Conservation (phyloP, 2,329 filamentous ascomycete species). For the Claviceps pusilla region DNA sequence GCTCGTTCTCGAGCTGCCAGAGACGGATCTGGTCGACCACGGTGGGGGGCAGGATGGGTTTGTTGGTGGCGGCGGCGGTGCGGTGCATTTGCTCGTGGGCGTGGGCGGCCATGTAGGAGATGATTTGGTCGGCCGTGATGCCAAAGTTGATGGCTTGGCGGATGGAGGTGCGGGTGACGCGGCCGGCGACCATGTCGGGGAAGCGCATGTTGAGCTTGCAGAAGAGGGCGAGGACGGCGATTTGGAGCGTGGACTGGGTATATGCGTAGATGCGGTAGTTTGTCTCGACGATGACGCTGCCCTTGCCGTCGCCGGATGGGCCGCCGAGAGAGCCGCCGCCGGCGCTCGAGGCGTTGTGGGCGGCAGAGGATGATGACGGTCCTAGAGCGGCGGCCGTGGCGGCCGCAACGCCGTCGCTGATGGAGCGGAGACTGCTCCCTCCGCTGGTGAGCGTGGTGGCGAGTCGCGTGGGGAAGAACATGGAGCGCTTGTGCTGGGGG, state of each 20-base stretch:
- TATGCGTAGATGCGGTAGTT: conserved; percentile 98
- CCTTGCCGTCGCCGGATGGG: conserved; percentile 36
- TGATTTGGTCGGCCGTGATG: conserved; percentile 91
- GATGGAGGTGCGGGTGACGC: conserved; percentile 77
- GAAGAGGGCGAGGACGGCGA: conserved; percentile 85
- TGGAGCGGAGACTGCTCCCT: conserved; percentile 55
- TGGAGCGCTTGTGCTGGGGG: conserved; percentile 38
- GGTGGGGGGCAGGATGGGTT: conserved; percentile 75
- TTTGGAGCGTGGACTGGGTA: conserved; percentile 84
- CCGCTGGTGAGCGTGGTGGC: conserved; percentile 88
- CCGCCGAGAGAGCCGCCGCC: conserved; percentile 18
- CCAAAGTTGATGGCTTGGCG: conserved; percentile 74
- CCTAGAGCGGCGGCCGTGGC: conserved; percentile 36
- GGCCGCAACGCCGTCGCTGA: conserved; percentile 52
- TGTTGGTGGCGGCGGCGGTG: conserved; percentile 38
- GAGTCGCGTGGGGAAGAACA: conserved; percentile 80
- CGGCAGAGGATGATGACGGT: conserved; percentile 18
- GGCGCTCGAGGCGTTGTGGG: not conserved
- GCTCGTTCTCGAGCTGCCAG: conserved; percentile 94
- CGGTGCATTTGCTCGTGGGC: conserved; percentile 89
- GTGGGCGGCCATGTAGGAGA: conserved; percentile 79
- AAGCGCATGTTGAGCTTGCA: conserved; percentile 78
- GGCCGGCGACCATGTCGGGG: conserved; percentile 84
- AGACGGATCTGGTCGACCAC: conserved; percentile 94
- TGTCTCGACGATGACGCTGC: conserved; percentile 91